Percentiles rank a stretch among this genome's conserved stretches.
Evolutionary conservation across 2,329 filamentous ascomycete species (phyloP).

Genomic region (Colletotrichum sp.): DNA sequence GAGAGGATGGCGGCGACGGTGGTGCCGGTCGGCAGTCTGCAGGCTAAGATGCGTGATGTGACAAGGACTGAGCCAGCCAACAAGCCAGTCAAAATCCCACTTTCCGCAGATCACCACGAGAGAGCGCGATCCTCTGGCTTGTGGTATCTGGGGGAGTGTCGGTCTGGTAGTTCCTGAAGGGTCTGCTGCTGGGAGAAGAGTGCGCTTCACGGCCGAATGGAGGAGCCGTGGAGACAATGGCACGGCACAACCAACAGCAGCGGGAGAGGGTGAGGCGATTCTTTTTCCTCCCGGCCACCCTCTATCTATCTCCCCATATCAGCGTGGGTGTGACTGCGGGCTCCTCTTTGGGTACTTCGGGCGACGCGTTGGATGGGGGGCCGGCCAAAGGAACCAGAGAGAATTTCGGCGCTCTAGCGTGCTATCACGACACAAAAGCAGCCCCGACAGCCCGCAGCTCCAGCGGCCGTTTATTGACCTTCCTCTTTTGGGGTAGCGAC

Average conservation of each 20-base stretch:
- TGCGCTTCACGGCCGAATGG: background rate
- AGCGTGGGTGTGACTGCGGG: background rate
- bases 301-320: background rate
- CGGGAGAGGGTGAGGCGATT: background rate
- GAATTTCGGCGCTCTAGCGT: conserved; percentile 9
- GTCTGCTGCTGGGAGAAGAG: background rate
- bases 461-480: conserved; percentile 20
- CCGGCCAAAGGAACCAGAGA: conserved; percentile 5
- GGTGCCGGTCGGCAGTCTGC: conserved; percentile 16
- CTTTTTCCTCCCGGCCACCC: background rate
- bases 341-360: background rate
- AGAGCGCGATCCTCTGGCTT: background rate
- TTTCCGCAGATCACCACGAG: conserved; percentile 2
- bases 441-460: conserved; percentile 1
- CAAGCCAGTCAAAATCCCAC: conserved; percentile 10
- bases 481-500: conserved; percentile 21
- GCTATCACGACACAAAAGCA: conserved; percentile 17
- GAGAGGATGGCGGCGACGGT: conserved; percentile 14
- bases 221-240: background rate
- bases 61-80: conserved; percentile 3
- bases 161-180: background rate
- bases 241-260: background rate
- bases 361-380: background rate
- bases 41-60: conserved; percentile 8
- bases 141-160: background rate